Base-by-base conservation (phyloP, 202 grass and related monocot genomes). In the Zoysia matrella region DNA sequence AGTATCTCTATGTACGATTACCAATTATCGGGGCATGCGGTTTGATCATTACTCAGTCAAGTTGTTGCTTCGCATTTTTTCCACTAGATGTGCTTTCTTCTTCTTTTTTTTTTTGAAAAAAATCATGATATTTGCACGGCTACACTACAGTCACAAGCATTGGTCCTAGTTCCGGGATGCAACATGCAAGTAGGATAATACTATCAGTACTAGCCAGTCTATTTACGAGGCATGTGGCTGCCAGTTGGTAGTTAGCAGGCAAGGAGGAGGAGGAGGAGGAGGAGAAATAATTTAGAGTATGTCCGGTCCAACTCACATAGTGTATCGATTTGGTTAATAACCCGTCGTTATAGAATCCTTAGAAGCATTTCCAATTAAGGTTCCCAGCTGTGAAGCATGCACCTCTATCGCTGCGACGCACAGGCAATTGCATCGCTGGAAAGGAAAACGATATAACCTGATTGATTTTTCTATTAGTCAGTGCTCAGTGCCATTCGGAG, bases 191-290 rank as follows among this genome's bases (percentile, higher is more conserved):
- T 61, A 58, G 5, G 41, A 11, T 54, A 8, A 55, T 12, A 56
- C 8, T 6, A 43, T 7, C 3, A 42, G 41, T 4, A 40, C 11
- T 8, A 9, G 46, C 1, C 65, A 67, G 7, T 62, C 11, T 60
- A 51, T 52, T 16, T 60, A 3, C 13, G 5, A 15, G 66, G 22
- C 69, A 89, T 83, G 88, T 86, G 83, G 48, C 5, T 2, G 73
- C 88, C 61, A 82, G 78, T 69, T 82, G 78, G 73, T 63, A 62
- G 78, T 63, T 82, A 78, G 78, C 73, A 62, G 18, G 67, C 81
- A 66, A 6, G 15, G 55, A 6, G 18, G 56, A 14, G 22, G n/a
- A n/a, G n/a, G n/a, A n/a, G n/a, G n/a, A 48, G 15, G 80, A 10
- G 1, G 47, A 5, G 1, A 9, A 10, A 65, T 74, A 44, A 10